Evolutionary conservation across 768 basidiomycete species (phyloP), one percentile per base, ranked within the genome.

Genomic region (Clitopilus passeckerianus): DNA sequence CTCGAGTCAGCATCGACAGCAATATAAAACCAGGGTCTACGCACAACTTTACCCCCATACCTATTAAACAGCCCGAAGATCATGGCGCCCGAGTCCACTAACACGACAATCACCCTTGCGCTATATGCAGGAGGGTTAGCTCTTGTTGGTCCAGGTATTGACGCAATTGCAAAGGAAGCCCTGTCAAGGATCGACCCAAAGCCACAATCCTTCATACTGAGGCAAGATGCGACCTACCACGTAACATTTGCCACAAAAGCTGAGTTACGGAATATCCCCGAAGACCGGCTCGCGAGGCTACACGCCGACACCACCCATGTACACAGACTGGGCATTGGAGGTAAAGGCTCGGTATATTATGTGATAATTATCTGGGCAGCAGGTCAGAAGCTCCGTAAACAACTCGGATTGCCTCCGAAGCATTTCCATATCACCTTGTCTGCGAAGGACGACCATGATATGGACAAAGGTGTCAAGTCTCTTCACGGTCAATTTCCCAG

Each of bases 371-470:
- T 85, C 1, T 84, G 83, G 82, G 80, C 80, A 24, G 75, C 76
- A 10, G 84, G 80, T 6, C 81, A 85, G 61, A 71, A 73, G 20
- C 66, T 81, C 33, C 77, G 84, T 2, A 83, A 79, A 64, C 71
- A 72, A 35, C 69, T 80, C 10, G 80, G 80, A 1, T 73, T 85
- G 6, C 72, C 77, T 18, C 76, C 79, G 3, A 81, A 80, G 66
- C 72, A 83, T n/a, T 85, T 86, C 63, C 80, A 85, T 65, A 78
- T 85, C 64, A 79, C 78, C 6, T 71, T 86, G 10, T 77, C 81
- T 12, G 56, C 61, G 8, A 63, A 65, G 9, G 77, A 81, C 63
- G 68, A 76, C 37, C 76, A 78, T 62, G 72, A 73, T 53, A 66
- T 80, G 59, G 76, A 81, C 67, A 83, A 83, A 65, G 78, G 80